A percentile compares a stretch with the other conserved stretches of the same genome.
Conservation (phyloP, 768 basidiomycete genomes). For the Naganishia antarctica region DNA sequence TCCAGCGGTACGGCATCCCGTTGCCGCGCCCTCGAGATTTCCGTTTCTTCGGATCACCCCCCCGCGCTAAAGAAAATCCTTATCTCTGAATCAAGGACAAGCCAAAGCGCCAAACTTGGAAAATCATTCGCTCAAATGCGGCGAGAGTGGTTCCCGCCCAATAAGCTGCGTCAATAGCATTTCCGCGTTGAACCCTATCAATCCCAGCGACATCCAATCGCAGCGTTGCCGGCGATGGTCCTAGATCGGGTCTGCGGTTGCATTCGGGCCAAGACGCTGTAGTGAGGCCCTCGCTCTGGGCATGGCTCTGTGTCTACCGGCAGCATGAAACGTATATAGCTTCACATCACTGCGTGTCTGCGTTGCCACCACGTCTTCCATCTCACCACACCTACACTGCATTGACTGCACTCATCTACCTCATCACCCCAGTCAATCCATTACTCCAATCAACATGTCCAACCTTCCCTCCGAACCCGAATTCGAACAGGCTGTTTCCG, state of each 20-base stretch:
- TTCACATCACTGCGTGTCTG: too few relatives aligned
- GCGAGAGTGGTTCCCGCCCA: conserved; percentile 18
- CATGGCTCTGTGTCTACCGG: too few relatives aligned
- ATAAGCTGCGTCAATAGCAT: not conserved
- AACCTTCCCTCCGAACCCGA: conserved; percentile 60
- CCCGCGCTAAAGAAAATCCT: conserved; percentile 8
- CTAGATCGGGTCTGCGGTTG: conserved; percentile 5
- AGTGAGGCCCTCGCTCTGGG: not conserved
- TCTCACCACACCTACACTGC: conserved; percentile 3
- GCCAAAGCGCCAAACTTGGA: not conserved
- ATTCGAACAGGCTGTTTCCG: conserved; percentile 65
- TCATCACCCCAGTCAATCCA: conserved; percentile 9
- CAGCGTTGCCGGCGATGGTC: not conserved
- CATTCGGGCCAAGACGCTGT: not conserved
- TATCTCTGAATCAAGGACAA: conserved; percentile 9
- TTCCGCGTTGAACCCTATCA: not conserved
- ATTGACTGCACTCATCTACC: conserved; percentile 9
- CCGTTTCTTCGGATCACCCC: too few relatives aligned
- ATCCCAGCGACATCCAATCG: not conserved
- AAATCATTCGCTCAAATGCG: not conserved
- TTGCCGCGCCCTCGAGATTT: not conserved
- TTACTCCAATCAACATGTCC: conserved; percentile 33
- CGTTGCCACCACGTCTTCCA: not conserved
- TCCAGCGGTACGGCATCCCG: not conserved
- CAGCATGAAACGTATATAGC: too few relatives aligned